phyloP scores from a whole-genome alignment of 83 land plant species.

The Diphasiastrum complanatum region DNA sequence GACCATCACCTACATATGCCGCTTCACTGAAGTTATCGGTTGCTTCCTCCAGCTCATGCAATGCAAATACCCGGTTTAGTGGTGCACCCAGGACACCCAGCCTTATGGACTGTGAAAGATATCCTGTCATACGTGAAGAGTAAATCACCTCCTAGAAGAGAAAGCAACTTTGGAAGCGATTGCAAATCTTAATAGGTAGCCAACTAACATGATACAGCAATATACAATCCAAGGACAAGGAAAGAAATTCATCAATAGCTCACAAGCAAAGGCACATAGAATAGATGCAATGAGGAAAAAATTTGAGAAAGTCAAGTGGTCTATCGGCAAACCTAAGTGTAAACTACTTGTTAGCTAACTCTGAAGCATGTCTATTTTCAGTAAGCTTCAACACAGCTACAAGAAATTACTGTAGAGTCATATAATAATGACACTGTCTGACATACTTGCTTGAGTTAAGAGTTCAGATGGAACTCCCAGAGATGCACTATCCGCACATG shows the following conservation, averaged over 20 bases:
- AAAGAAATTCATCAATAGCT: no score
- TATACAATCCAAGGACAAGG: neutral
- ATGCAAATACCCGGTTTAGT: neutral
- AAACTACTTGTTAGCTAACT: no score
- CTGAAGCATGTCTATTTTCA: no score
- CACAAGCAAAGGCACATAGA: no score
- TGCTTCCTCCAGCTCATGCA: neutral
- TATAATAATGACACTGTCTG: neutral
- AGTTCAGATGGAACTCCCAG: slow-evolving; percentile 9
- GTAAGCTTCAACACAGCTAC: no score
- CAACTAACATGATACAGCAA: neutral
- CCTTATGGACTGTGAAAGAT: neutral
- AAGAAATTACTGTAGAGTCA: no score
- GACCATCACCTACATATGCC: neutral
- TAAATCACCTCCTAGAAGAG: neutral
- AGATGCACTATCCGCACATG: slow-evolving; percentile 12
- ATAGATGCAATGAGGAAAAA: no score
- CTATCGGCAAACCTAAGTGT: no score
- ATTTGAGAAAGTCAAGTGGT: no score
- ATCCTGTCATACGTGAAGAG: slow-evolving; percentile 10
- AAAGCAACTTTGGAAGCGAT: neutral
- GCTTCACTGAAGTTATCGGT: neutral
- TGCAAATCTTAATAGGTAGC: neutral
- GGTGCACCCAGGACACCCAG: slow-evolving; percentile 1
- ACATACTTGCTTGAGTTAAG: neutral